Evolutionary conservation across 2,329 filamentous ascomycete genomes (phyloP).

Genomic region (Aspergillus sp.): DNA sequence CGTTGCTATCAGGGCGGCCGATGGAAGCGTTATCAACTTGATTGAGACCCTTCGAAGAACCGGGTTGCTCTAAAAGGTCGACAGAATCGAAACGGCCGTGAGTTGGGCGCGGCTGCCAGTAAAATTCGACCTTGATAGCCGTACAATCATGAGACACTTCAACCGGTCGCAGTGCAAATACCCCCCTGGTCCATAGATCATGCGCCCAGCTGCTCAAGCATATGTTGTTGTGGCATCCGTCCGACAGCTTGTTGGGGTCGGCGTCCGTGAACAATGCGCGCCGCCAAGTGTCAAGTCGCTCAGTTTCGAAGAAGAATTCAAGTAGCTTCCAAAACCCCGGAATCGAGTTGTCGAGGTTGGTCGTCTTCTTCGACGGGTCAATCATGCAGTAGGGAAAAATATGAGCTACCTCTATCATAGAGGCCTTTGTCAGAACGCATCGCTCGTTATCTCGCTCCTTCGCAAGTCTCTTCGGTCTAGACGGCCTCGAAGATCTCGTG

Average conservation of each 20-base stretch:
- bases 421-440: not conserved
- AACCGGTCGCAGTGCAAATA: not conserved
- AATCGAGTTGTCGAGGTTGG: not conserved
- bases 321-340: not conserved
- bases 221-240: constrained; percentile 1
- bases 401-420: not conserved
- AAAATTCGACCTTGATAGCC: not conserved
- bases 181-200: not conserved
- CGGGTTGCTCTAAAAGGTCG: not conserved
- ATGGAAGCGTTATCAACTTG: not conserved
- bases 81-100: not conserved
- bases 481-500: not conserved
- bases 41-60: not conserved
- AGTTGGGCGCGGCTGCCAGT: not conserved
- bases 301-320: not conserved
- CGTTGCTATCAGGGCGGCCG: not conserved
- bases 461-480: not conserved
- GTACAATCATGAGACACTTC: not conserved
- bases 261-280: not conserved
- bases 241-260: constrained; percentile 1
- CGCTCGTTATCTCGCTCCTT: not conserved
- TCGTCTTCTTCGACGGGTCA: not conserved
- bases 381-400: not conserved
- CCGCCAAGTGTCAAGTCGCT: not conserved
- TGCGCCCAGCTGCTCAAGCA: not conserved